These are phyloP conservation scores for Coniferiporia weirii DNA, from an alignment of 1,284 basidiomycete species.

Conservation along the genomic window DNA sequence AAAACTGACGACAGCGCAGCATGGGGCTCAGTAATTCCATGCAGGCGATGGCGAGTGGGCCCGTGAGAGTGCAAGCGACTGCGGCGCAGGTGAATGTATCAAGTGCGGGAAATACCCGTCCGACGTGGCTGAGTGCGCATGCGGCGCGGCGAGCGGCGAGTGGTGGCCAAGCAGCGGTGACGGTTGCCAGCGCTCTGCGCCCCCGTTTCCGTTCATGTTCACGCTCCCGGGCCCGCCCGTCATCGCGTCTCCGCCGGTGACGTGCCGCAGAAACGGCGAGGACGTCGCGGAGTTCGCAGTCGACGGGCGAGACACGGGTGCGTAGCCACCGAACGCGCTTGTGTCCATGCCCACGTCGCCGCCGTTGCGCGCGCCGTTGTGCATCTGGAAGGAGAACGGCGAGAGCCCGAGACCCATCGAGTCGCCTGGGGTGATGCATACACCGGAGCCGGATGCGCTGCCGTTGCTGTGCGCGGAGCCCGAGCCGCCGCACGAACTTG, in stretches of 20 bases:
- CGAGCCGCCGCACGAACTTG: slow-evolving; percentile 7
- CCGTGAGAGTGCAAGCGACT: background rate
- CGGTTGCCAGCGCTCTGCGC: background rate
- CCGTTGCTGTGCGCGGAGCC: too few relatives aligned
- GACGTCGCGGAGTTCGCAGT: slow-evolving; percentile 7
- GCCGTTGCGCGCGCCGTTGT: background rate
- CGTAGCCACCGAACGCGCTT: slow-evolving; percentile 2
- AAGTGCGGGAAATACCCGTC: slow-evolving; percentile 5
- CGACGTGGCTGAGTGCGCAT: background rate
- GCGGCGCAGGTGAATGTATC: slow-evolving; percentile 7
- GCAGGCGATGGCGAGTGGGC: slow-evolving; percentile 5
- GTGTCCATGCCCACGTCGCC: background rate
- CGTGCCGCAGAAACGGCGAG: slow-evolving; percentile 15
- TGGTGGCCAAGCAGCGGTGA: slow-evolving; percentile 4
- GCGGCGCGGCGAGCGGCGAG: slow-evolving; percentile 3
- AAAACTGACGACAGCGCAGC: too few relatives aligned
- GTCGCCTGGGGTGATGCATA: background rate
- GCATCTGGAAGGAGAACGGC: slow-evolving; percentile 9
- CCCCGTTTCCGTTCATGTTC: too few relatives aligned
- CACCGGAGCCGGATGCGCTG: too few relatives aligned
- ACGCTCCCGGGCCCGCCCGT: too few relatives aligned
- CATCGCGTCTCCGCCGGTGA: background rate
- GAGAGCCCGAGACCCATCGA: slow-evolving; percentile 5
- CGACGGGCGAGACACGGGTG: slow-evolving; percentile 10
- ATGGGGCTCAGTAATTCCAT: too few relatives aligned